phyloP scores from a whole-genome alignment of 2,329 filamentous ascomycete species.

The Fusarium guadeloupense region DNA sequence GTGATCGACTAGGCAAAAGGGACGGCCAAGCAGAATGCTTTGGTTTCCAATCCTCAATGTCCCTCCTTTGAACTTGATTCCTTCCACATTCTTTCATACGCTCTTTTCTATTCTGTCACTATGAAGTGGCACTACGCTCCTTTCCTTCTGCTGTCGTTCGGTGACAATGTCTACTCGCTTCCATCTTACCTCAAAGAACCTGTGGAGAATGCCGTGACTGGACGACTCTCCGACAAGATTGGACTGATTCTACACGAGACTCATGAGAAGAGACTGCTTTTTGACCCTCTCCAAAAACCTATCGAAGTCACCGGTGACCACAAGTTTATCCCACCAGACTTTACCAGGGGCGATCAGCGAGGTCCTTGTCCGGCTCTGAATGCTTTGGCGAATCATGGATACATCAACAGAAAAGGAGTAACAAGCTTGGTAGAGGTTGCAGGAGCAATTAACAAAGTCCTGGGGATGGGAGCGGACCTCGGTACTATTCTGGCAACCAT shows the following conservation, averaged over 20 bases:
- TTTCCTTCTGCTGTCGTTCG: background rate
- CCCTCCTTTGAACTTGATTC: background rate
- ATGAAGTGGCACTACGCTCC: slow-evolving; percentile 11
- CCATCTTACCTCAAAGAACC: slow-evolving; percentile 2
- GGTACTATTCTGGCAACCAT: slow-evolving; percentile 6
- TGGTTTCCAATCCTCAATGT: slow-evolving; percentile 9
- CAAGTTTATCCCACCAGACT: slow-evolving; percentile 42
- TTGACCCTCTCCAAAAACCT: background rate
- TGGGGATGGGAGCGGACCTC: slow-evolving; percentile 14
- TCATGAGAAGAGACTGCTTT: background rate
- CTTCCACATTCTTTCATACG: background rate
- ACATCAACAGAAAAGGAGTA: slow-evolving; percentile 36
- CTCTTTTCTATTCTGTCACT: background rate
- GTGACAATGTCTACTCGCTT: background rate
- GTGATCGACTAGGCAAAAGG: background rate
- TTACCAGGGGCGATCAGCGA: slow-evolving; percentile 39
- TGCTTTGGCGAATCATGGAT: slow-evolving; percentile 51
- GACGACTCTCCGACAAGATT: slow-evolving; percentile 2
- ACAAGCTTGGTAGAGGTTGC: slow-evolving; percentile 27
- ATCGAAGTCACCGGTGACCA: slow-evolving; percentile 28
- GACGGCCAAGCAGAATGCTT: slow-evolving; percentile 1
- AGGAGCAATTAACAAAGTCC: slow-evolving; percentile 22
- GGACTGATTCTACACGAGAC: background rate
- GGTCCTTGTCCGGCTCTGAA: slow-evolving; percentile 50
- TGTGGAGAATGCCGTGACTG: background rate